phyloP scores from a whole-genome alignment of 108 stramenopile species.

The Pseudonitzschia delicatissima region DNA sequence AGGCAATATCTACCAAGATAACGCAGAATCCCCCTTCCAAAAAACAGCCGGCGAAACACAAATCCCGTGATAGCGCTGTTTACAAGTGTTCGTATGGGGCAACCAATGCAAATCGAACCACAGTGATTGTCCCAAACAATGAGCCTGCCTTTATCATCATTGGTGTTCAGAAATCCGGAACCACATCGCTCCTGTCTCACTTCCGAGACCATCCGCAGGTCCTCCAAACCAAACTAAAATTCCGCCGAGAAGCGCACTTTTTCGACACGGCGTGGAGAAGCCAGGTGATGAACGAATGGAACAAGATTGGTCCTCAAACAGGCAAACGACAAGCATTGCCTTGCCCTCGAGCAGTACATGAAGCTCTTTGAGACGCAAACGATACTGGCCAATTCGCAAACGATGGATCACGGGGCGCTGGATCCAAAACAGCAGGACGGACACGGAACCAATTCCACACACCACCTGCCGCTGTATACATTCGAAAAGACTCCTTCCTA shows the following conservation, averaged over 20 bases:
- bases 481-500: constrained; percentile 62
- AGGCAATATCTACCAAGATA: no score
- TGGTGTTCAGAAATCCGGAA: constrained; percentile 92
- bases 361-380: neutral
- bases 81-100: constrained; percentile 11
- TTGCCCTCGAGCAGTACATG: constrained; percentile 1
- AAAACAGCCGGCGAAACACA: no score
- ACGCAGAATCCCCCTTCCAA: no score
- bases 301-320: constrained; percentile 8
- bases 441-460: neutral
- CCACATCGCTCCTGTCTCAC: constrained; percentile 85
- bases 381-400: constrained; percentile 1
- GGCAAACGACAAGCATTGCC: constrained; percentile 7
- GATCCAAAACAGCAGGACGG: no score
- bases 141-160: constrained; percentile 54
- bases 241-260: constrained; percentile 85
- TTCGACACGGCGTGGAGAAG: constrained; percentile 88
- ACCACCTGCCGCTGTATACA: neutral
- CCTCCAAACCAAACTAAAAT: constrained; percentile 39
- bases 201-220: constrained; percentile 84
- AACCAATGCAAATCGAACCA: neutral
- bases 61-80: no score
- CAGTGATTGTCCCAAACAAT: neutral
- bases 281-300: constrained; percentile 21
- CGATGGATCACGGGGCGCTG: neutral